Conservation (phyloP, 768 basidiomycete species). For the Naganishia vaughanmartiniae region DNA sequence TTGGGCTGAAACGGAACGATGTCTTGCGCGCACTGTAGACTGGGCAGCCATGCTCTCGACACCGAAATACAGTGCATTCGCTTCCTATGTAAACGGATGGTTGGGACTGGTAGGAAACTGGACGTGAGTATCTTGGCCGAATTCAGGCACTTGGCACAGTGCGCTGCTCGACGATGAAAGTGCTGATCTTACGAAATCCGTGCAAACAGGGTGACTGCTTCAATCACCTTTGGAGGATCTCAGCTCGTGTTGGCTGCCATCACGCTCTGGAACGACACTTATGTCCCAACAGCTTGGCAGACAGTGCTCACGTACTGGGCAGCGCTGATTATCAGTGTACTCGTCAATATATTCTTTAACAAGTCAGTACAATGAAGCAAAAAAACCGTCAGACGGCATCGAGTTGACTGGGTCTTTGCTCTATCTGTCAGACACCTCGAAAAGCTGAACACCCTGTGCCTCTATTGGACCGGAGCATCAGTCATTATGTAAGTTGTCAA, state of each 20-base stretch:
- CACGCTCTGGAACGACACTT: constrained; percentile 62
- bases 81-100: constrained; percentile 70
- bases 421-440: constrained; percentile 33
- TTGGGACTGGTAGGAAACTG: constrained; percentile 67
- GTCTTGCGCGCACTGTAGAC: constrained; percentile 41
- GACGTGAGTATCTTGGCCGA: constrained; percentile 52
- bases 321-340: constrained; percentile 57
- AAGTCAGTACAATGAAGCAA: constrained; percentile 48
- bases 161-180: background rate
- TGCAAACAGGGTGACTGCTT: constrained; percentile 56
- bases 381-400: too few relatives aligned
- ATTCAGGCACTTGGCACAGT: background rate
- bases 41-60: constrained; percentile 66
- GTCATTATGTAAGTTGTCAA: constrained; percentile 53
- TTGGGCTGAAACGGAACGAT: background rate
- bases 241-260: constrained; percentile 64
- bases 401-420: background rate
- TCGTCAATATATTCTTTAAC: constrained; percentile 63
- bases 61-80: constrained; percentile 57
- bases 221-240: constrained; percentile 65
- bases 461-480: constrained; percentile 62
- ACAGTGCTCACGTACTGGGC: constrained; percentile 62
- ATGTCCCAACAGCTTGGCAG: constrained; percentile 62
- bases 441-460: constrained; percentile 58
- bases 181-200: background rate